These are phyloP conservation scores for Medicago ruthenica DNA, from an alignment of 306 rosid species.

Conservation along the genomic window DNA sequence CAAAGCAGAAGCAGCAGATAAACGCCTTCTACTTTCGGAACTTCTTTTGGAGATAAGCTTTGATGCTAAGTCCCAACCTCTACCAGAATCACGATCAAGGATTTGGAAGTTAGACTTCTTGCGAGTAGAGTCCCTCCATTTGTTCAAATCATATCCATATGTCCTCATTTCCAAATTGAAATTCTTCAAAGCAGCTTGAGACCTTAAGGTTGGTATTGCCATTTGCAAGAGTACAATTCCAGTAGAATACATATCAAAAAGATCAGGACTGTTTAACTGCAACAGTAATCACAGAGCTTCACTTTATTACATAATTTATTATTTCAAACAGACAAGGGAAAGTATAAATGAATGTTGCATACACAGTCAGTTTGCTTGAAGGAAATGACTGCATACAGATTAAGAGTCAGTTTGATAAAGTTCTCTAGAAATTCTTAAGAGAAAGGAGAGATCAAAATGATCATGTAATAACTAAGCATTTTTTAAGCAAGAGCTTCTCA, in stretches of 20 bases:
- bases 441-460: too few relatives aligned
- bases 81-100: conserved; percentile 79
- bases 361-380: background rate
- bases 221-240: conserved; percentile 94
- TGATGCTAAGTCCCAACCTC: conserved; percentile 91
- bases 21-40: conserved; percentile 61
- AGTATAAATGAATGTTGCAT: conserved; percentile 9
- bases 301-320: conserved; percentile 38
- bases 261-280: conserved; percentile 83
- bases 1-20: conserved; percentile 81
- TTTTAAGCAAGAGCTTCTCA: background rate
- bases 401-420: too few relatives aligned
- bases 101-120: conserved; percentile 60
- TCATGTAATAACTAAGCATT: too few relatives aligned
- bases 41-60: conserved; percentile 68
- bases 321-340: background rate
- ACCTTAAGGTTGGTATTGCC: conserved; percentile 85
- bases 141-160: conserved; percentile 70
- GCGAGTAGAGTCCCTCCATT: conserved; percentile 77
- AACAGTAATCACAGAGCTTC: conserved; percentile 44
- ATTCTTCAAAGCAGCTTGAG: conserved; percentile 78
- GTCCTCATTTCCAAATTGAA: conserved; percentile 78
- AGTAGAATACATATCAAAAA: background rate
- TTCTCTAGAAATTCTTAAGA: too few relatives aligned
- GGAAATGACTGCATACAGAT: too few relatives aligned